phyloP scores from a whole-genome alignment of 345 rosid genomes.

The Luvunga scandens region DNA sequence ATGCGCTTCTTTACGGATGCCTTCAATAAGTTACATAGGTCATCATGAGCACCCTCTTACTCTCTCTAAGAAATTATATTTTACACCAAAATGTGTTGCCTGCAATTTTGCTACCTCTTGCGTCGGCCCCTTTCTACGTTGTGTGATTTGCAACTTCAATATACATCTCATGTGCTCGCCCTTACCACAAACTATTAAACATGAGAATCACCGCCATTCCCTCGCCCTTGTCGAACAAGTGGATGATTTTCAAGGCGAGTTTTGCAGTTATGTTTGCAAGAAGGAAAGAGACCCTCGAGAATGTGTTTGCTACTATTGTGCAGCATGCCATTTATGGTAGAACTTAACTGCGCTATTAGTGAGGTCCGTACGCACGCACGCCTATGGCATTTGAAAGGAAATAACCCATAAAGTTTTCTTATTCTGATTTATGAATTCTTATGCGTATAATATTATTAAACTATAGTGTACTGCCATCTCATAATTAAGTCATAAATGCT shows the following conservation, averaged over 20 bases:
- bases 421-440: too few species aligned
- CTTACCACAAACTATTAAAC: neutral
- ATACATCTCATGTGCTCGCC: neutral
- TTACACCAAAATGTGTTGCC: neutral
- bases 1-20: neutral
- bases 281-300: neutral
- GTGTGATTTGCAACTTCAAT: neutral
- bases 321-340: neutral
- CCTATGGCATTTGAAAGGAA: neutral
- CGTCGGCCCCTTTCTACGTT: neutral
- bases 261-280: neutral
- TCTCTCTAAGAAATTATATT: too few species aligned
- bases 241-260: neutral
- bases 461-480: too few species aligned
- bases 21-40: neutral
- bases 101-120: neutral
- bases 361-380: neutral
- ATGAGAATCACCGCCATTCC: neutral
- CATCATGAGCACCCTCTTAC: neutral
- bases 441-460: too few species aligned
- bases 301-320: neutral
- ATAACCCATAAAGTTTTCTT: neutral
- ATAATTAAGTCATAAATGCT: neutral
- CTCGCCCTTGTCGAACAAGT: neutral
- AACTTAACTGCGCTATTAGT: neutral